phyloP scores from a whole-genome alignment of 768 basidiomycete species.

The Zangia roseola region DNA sequence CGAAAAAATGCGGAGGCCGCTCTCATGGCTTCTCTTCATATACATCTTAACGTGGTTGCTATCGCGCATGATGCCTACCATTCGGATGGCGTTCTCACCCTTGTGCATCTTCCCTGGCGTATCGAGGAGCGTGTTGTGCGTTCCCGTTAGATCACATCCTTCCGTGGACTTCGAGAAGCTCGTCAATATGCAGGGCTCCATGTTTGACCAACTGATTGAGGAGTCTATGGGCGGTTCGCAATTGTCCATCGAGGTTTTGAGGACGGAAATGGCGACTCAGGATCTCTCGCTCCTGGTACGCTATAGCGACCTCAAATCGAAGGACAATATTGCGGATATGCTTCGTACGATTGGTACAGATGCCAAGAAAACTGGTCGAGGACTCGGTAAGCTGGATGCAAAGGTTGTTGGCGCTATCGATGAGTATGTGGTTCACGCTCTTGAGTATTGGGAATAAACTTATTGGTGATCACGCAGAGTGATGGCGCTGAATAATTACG shows the following conservation, averaged over 20 bases:
- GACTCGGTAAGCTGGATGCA: conserved; percentile 60
- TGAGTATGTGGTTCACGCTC: conserved; percentile 43
- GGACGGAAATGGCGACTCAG: conserved; percentile 72
- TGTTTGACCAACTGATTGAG: conserved; percentile 62
- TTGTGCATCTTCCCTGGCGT: conserved; percentile 63
- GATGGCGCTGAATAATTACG: conserved; percentile 73
- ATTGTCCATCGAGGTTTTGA: conserved; percentile 67
- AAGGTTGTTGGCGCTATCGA: conserved; percentile 76
- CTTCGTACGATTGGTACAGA: conserved; percentile 56
- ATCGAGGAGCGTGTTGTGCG: conserved; percentile 47
- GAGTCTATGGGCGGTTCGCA: conserved; percentile 57
- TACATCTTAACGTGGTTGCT: conserved; percentile 49
- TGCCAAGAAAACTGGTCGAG: conserved; percentile 58
- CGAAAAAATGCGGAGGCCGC: conserved; percentile 51
- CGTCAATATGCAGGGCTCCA: conserved; percentile 56
- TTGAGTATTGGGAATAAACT: neutral
- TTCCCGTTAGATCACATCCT: conserved; percentile 20
- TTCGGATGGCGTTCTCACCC: conserved; percentile 53
- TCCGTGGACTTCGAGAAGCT: conserved; percentile 61
- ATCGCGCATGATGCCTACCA: conserved; percentile 37
- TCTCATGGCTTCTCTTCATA: conserved; percentile 52
- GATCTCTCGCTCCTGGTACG: conserved; percentile 66
- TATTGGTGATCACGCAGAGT: conserved; percentile 42
- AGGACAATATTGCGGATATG: conserved; percentile 52
- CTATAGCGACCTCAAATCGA: conserved; percentile 59